Percentiles rank a stretch among this genome's conserved stretches.
phyloP scores from a whole-genome alignment of 2,329 filamentous ascomycete species.

The Monilinia fructigena region DNA sequence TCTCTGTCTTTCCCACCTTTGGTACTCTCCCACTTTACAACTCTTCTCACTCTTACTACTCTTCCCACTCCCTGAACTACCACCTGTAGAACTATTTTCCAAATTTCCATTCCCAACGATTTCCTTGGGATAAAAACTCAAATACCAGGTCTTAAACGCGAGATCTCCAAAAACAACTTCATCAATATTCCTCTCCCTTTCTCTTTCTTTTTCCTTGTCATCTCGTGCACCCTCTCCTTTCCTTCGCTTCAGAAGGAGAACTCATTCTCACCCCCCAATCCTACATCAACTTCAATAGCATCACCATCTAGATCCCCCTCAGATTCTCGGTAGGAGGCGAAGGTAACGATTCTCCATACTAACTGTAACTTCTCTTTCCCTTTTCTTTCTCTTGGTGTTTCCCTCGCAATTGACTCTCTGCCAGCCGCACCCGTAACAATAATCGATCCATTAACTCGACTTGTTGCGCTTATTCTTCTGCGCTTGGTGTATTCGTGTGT shows the following conservation, averaged over 20 bases:
- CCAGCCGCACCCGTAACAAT: not conserved
- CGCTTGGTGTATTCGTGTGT: constrained; percentile 2
- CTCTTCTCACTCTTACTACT: constrained; percentile 4
- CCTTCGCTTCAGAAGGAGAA: not conserved
- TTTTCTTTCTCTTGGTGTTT: not conserved
- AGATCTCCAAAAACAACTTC: constrained; percentile 83
- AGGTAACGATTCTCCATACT: constrained; percentile 15
- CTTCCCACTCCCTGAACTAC: constrained; percentile 17
- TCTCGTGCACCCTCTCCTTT: not conserved
- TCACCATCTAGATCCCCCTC: not conserved
- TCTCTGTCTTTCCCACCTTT: constrained; percentile 11
- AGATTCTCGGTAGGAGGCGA: constrained; percentile 5
- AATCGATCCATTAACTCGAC: constrained; percentile 2
- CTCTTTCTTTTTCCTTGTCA: not conserved
- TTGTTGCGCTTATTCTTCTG: not conserved
- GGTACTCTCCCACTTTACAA: not conserved
- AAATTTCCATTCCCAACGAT: constrained; percentile 51
- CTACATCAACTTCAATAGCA: not conserved
- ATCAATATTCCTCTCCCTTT: constrained; percentile 71
- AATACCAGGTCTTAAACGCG: constrained; percentile 87
- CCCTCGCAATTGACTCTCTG: not conserved
- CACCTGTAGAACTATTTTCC: not conserved
- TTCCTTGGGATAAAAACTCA: constrained; percentile 82
- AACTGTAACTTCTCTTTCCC: constrained; percentile 4
- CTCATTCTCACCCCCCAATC: not conserved